Evolutionary conservation across 1,284 basidiomycete genomes (phyloP).

Genomic region (Trichosporon ovoides): DNA sequence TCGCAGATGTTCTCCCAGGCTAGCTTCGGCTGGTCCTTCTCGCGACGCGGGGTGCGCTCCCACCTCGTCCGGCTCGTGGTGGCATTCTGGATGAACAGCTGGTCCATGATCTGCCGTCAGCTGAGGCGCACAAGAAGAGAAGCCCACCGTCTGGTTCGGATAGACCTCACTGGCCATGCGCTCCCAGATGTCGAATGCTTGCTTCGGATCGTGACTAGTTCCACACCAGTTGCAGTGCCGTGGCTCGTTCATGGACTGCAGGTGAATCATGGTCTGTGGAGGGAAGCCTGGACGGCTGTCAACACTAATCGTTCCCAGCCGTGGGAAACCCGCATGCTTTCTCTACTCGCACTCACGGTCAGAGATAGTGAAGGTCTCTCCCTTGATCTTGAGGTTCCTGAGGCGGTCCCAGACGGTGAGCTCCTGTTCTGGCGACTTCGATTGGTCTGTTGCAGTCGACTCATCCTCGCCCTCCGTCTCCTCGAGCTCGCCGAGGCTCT

Average conservation of each 20-base stretch:
- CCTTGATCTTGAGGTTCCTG: background rate
- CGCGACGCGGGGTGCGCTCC: background rate
- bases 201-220: background rate
- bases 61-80: background rate
- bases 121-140: too few relatives aligned
- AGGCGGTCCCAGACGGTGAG: background rate
- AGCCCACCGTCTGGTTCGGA: background rate
- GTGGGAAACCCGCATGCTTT: too few relatives aligned
- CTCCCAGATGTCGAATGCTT: background rate
- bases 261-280: background rate
- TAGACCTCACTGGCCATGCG: background rate
- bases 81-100: background rate
- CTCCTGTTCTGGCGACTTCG: background rate
- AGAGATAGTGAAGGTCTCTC: background rate
- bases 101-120: background rate
- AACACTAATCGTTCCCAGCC: background rate
- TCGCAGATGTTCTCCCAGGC: background rate
- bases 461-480: background rate
- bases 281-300: background rate
- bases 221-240: background rate
- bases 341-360: background rate
- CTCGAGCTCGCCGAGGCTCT: conserved; percentile 1
- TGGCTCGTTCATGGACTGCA: background rate
- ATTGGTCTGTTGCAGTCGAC: background rate
- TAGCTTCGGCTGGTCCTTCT: background rate